Percentiles rank a stretch among this genome's conserved stretches.
phyloP scores from a whole-genome alignment of 352 stramenopile genomes.

The Globisporangium iwayamae region DNA sequence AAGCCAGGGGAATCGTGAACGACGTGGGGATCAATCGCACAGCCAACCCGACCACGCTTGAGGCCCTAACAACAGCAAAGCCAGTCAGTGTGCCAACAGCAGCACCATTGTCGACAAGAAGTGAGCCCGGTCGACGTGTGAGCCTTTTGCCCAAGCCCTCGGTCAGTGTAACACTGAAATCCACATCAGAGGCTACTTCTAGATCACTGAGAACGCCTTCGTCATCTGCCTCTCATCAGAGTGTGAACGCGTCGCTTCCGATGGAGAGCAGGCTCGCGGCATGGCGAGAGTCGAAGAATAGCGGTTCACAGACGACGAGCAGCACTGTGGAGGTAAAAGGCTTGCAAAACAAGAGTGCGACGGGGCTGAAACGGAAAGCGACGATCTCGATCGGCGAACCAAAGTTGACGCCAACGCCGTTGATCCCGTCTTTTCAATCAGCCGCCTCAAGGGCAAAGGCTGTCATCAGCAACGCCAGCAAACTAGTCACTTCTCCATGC shows the following conservation, averaged over 20 bases:
- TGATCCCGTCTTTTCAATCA: background rate
- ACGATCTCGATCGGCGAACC: conserved; percentile 7
- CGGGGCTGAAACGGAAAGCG: conserved; percentile 11
- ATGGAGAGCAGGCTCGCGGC: conserved; percentile 18
- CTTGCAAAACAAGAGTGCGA: background rate
- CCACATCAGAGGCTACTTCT: background rate
- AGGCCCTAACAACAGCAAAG: background rate
- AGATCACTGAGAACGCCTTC: background rate
- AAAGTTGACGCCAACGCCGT: conserved; percentile 1
- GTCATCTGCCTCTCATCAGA: background rate
- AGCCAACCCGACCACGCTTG: background rate
- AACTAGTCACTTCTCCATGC: background rate
- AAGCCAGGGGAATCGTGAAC: conserved; percentile 32
- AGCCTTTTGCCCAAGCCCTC: background rate
- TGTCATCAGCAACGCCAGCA: background rate
- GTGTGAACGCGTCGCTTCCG: background rate
- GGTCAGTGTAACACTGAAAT: background rate
- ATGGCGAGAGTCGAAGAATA: conserved; percentile 13
- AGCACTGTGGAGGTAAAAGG: background rate
- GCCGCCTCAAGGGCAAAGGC: background rate
- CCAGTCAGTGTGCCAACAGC: background rate
- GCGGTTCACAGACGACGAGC: background rate
- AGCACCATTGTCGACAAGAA: background rate
- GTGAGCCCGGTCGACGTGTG: background rate
- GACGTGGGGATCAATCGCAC: conserved; percentile 19